These are phyloP conservation scores for Pseudonitzschia multiseries DNA, from an alignment of 108 stramenopile genomes.

Conservation along the genomic window DNA sequence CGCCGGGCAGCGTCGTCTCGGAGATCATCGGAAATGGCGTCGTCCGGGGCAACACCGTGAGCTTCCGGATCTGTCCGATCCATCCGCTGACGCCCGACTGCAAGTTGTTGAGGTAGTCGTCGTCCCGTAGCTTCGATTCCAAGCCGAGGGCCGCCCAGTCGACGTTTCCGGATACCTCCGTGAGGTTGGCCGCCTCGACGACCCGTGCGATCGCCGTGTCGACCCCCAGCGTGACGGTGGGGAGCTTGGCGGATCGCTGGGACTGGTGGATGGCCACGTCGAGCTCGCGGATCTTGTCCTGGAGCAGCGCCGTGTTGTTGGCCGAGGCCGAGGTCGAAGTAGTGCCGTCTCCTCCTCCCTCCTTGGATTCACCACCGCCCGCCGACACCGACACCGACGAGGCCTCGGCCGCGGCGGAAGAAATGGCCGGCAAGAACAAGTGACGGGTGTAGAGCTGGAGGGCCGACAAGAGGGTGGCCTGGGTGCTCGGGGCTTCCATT, in stretches of 20 bases:
- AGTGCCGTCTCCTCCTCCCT: neutral
- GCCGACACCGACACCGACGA: neutral
- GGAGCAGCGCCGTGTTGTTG: constrained; percentile 40
- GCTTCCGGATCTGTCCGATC: constrained; percentile 81
- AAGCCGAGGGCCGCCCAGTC: constrained; percentile 70
- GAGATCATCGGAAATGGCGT: constrained; percentile 65
- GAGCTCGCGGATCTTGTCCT: constrained; percentile 75
- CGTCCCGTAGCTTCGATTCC: constrained; percentile 49
- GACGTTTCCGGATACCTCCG: constrained; percentile 22
- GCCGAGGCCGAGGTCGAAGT: neutral
- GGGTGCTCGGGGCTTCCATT: constrained; percentile 15
- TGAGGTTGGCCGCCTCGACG: constrained; percentile 6
- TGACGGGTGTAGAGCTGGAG: constrained; percentile 77
- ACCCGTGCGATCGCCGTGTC: constrained; percentile 47
- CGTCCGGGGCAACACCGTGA: constrained; percentile 60
- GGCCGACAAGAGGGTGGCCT: constrained; percentile 39
- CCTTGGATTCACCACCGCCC: constrained; percentile 4
- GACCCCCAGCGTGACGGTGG: constrained; percentile 52
- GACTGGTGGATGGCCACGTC: constrained; percentile 78
- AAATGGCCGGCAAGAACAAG: constrained; percentile 75
- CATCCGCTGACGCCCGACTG: constrained; percentile 68
- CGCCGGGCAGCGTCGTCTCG: constrained; percentile 30
- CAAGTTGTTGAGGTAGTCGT: constrained; percentile 73
- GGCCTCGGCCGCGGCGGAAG: constrained; percentile 23
- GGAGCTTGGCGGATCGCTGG: constrained; percentile 57